Evolutionary conservation across 148 eudicot species (phyloP), one percentile per base, ranked within the genome.

Genomic region (Suaeda aralocaspica): DNA sequence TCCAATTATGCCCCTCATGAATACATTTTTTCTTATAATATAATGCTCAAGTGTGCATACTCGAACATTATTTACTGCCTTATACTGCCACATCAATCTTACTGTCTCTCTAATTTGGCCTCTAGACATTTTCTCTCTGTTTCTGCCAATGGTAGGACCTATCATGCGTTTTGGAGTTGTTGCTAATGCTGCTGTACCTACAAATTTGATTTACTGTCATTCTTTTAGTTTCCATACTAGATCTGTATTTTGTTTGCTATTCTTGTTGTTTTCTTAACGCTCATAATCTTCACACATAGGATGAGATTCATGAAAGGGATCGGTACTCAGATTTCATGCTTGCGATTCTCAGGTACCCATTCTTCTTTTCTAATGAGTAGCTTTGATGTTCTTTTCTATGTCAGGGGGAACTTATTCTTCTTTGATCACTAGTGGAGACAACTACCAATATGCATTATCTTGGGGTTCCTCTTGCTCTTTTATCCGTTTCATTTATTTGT

Each of bases 301-400:
- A 94, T 82, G 99, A 94, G 82, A 91, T 95, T 72, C 99, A 95
- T 79, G 99, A 95, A 71, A 82, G 99, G 83, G 99, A 95, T 72
- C 89, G 88, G 51, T 89, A 72, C 79, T 87, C 93, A 34, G 99
- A 95, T 81, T 86, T 95, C 72, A 84, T 85, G 87, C 91, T 95
- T 28, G 86, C 99, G 56, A 89, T 95, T 67, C 78, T 95, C 85
- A 91, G 97, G 99, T 95, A 80, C 67, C 51, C 5, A 16, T 19
- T 61, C 14, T 33, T 18, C 34, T 33, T 52, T 63, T 53, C 12
- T 45, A 13, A 19, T 55, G 22, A 21, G n/a, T 50, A 63, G 22
- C 4, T 42, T 41, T 14, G 33, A 19, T 12, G 12, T 63, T 41
- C 28, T 7, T 10, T 52, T 42, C 30, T 63, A 9, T 19, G 63